These are phyloP conservation scores for Trametopsis cervina DNA, from an alignment of 768 basidiomycete species.

Conservation along the genomic window DNA sequence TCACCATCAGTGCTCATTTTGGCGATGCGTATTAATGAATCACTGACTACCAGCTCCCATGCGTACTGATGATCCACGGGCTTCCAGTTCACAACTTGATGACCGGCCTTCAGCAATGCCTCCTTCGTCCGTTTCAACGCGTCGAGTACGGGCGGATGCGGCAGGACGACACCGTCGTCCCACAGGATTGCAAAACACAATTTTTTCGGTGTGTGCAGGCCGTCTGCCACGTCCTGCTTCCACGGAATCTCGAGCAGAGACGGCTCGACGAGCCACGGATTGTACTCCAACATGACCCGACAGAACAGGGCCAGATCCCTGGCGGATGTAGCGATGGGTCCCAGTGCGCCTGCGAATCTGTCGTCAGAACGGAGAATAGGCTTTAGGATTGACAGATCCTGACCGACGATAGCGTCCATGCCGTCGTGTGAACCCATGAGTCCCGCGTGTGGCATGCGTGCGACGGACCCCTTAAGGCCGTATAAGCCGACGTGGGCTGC, in stretches of 20 bases:
- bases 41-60: constrained; percentile 42
- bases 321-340: constrained; percentile 41
- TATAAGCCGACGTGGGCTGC: constrained; percentile 75
- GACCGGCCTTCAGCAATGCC: constrained; percentile 37
- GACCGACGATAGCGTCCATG: constrained; percentile 41
- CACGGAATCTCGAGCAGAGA: constrained; percentile 44
- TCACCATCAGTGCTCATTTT: too few relatives aligned
- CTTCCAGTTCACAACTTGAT: constrained; percentile 44
- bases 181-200: constrained; percentile 41
- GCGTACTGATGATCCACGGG: constrained; percentile 37
- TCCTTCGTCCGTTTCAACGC: constrained; percentile 34
- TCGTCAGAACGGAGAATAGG: background rate
- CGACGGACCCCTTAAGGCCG: constrained; percentile 59
- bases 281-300: constrained; percentile 35
- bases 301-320: constrained; percentile 44
- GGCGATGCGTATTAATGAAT: too few relatives aligned
- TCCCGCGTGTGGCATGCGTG: constrained; percentile 44
- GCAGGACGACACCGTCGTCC: constrained; percentile 44
- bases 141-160: constrained; percentile 40
- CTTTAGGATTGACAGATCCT: background rate
- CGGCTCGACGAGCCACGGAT: constrained; percentile 42
- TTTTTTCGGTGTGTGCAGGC: constrained; percentile 31
- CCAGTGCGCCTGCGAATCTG: constrained; percentile 31
- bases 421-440: constrained; percentile 43
- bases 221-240: constrained; percentile 33